These are phyloP conservation scores for Vigna unguiculata DNA, from an alignment of 306 rosid genomes.

Conservation along the genomic window DNA sequence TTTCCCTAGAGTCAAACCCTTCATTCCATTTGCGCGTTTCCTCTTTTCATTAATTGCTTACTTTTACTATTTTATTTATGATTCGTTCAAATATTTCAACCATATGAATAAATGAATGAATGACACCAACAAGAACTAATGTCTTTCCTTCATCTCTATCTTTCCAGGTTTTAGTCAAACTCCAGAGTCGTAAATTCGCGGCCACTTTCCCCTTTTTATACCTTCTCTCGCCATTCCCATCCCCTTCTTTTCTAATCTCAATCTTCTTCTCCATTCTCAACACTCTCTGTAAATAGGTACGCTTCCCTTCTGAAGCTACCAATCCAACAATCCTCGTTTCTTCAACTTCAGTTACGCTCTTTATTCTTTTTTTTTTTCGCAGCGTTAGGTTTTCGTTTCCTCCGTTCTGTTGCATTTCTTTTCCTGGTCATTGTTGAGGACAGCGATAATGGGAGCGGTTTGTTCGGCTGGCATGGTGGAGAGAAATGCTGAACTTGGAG, in stretches of 20 bases:
- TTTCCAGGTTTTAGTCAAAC: conserved; percentile 48
- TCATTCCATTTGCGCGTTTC: conserved; percentile 50
- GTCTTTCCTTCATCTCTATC: conserved; percentile 7
- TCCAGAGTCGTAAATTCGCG: conserved; percentile 42
- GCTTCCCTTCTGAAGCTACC: background rate
- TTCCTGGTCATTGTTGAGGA: conserved; percentile 14
- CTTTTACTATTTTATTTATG: conserved; percentile 34
- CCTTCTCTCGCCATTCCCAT: background rate
- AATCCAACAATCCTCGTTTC: background rate
- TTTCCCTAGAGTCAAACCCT: conserved; percentile 33
- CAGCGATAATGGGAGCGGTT: conserved; percentile 74
- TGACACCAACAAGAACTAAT: background rate
- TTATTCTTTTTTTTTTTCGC: background rate
- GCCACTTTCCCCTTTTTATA: conserved; percentile 22
- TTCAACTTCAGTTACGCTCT: background rate
- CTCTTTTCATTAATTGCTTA: conserved; percentile 15
- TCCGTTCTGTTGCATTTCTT: background rate
- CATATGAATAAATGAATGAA: conserved; percentile 15
- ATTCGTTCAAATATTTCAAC: conserved; percentile 35
- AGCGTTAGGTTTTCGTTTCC: conserved; percentile 17
- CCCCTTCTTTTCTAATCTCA: background rate
- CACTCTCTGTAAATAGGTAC: conserved; percentile 36
- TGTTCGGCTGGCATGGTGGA: conserved; percentile 68
- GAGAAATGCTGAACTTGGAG: conserved; percentile 45
- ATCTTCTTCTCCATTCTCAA: background rate